Conservation (phyloP, 805 yeast genomes). For the Saturnispora kantuleensis region DNA sequence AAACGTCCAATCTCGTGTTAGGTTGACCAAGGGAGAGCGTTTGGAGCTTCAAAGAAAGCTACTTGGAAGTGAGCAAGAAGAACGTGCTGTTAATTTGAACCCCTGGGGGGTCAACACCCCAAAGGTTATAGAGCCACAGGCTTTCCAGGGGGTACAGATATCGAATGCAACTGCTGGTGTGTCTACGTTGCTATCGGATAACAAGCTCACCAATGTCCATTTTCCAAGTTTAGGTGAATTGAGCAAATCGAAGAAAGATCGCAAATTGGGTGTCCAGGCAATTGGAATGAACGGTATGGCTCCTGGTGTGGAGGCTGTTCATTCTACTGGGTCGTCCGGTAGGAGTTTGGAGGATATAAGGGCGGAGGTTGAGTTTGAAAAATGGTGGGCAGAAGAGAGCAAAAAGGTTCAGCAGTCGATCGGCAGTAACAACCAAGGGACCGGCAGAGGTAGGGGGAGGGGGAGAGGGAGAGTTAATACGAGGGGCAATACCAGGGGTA, state of each 20-base stretch:
- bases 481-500: not conserved
- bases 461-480: not conserved
- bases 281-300: not conserved
- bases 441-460: not conserved
- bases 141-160: not conserved
- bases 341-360: slow-evolving; percentile 54
- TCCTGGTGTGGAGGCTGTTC: not conserved
- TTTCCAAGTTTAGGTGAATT: slow-evolving; percentile 16
- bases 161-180: slow-evolving; percentile 8
- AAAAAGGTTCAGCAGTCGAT: slow-evolving; percentile 44
- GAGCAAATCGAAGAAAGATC: slow-evolving; percentile 1
- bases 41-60: slow-evolving; percentile 5
- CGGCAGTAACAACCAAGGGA: slow-evolving; percentile 9
- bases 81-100: slow-evolving; percentile 1
- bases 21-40: slow-evolving; percentile 17
- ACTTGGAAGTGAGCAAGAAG: slow-evolving; percentile 6
- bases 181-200: slow-evolving; percentile 35
- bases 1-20: slow-evolving; percentile 1
- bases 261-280: not conserved
- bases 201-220: slow-evolving; percentile 11
- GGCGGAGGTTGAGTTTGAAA: slow-evolving; percentile 75
- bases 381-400: slow-evolving; percentile 83
- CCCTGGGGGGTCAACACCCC: slow-evolving; percentile 12
- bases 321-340: not conserved
- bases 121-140: slow-evolving; percentile 1